Evolutionary conservation across 495 filamentous ascomycete genomes (phyloP).

Genomic region (Emericellopsis terricola): DNA sequence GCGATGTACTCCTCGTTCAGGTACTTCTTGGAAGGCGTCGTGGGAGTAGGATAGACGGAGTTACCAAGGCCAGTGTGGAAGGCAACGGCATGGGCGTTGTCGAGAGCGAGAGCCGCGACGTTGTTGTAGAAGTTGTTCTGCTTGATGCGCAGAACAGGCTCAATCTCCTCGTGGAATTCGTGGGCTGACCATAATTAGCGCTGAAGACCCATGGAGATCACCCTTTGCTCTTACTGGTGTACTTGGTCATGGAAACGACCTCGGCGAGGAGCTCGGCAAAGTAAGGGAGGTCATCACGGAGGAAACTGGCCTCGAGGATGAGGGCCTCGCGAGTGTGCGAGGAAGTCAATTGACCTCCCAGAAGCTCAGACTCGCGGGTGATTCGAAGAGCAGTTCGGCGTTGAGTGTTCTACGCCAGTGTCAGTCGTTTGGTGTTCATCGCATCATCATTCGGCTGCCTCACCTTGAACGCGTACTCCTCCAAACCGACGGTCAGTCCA

Average conservation of each 20-base stretch:
- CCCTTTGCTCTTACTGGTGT: conserved; percentile 43
- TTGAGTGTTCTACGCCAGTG: conserved; percentile 60
- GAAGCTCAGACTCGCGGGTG: conserved; percentile 81
- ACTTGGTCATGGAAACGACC: conserved; percentile 74
- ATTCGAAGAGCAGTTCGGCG: conserved; percentile 81
- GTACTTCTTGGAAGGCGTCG: conserved; percentile 57
- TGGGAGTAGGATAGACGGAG: conserved; percentile 48
- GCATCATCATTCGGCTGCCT: too few relatives aligned
- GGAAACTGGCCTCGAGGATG: conserved; percentile 80
- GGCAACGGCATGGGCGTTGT: conserved; percentile 72
- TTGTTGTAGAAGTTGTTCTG: conserved; percentile 48
- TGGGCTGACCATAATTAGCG: too few relatives aligned
- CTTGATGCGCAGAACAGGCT: conserved; percentile 48
- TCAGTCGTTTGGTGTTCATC: too few relatives aligned
- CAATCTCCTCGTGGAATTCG: conserved; percentile 75
- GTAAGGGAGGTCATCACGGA: conserved; percentile 89
- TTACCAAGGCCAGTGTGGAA: conserved; percentile 89
- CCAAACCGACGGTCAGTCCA: conserved; percentile 74
- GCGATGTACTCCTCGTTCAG: conserved; percentile 51
- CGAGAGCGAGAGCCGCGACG: conserved; percentile 55
- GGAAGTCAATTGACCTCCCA: conserved; percentile 69
- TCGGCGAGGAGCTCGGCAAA: conserved; percentile 91
- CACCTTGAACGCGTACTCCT: conserved; percentile 95
- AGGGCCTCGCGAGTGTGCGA: conserved; percentile 87
- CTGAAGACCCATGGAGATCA: too few relatives aligned